A percentile compares a stretch with the other conserved stretches of the same genome.
These are phyloP conservation scores for Cryptosporidium andersoni DNA, from an alignment of 169 alveolate species.

Conservation along the genomic window DNA sequence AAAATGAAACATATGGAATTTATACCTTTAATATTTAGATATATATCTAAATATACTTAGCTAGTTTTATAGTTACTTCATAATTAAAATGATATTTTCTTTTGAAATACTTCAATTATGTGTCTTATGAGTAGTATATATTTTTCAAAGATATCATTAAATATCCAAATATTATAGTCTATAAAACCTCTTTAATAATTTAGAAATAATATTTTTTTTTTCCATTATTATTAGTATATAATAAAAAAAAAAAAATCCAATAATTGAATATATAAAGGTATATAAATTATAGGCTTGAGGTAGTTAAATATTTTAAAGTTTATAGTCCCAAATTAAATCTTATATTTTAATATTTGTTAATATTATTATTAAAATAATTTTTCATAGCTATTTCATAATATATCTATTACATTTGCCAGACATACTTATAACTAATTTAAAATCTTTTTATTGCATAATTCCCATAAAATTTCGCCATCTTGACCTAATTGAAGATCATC, in stretches of 20 bases:
- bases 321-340: conserved; percentile 4
- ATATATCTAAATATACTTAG: too few relatives aligned
- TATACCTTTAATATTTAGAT: too few relatives aligned
- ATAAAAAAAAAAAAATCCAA: neutral
- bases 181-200: too few relatives aligned
- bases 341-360: neutral
- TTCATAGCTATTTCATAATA: neutral
- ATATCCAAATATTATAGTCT: too few relatives aligned
- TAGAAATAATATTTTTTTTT: neutral
- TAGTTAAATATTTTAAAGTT: neutral
- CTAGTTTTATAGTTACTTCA: too few relatives aligned
- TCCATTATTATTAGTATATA: neutral
- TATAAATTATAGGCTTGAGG: neutral
- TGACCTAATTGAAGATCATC: conserved; percentile 52
- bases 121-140: too few relatives aligned
- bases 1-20: too few relatives aligned
- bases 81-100: too few relatives aligned
- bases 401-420: neutral
- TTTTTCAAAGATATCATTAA: too few relatives aligned
- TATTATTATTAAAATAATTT: neutral
- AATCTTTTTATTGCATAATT: conserved; percentile 1
- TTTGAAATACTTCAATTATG: too few relatives aligned
- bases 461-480: conserved; percentile 68
- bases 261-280: neutral
- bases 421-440: conserved; percentile 1